A percentile compares a stretch with the other conserved stretches of the same genome.
Conservation (phyloP, 129 eudicot genomes). For the Helianthus annuus region DNA sequence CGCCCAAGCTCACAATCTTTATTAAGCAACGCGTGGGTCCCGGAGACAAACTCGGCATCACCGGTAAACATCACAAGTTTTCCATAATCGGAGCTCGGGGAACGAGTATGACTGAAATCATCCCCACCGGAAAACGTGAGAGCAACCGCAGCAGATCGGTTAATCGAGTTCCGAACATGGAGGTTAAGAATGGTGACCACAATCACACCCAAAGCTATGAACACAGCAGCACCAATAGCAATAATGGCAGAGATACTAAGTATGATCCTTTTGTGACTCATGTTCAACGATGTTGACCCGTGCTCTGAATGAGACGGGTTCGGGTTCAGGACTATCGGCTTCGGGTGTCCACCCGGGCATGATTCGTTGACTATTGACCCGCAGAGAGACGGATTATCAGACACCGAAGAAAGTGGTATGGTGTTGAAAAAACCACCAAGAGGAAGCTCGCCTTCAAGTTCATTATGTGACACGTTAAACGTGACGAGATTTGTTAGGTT, state of each 20-base stretch:
- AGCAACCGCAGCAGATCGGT: conserved; percentile 55
- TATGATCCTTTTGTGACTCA: conserved; percentile 66
- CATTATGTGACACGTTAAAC: conserved; percentile 79
- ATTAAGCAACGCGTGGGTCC: conserved; percentile 74
- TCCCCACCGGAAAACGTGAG: conserved; percentile 60
- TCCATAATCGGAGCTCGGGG: conserved; percentile 73
- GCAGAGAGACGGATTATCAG: conserved; percentile 75
- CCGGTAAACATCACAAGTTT: conserved; percentile 91
- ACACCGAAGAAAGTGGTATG: conserved; percentile 73
- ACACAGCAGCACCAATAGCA: conserved; percentile 91
- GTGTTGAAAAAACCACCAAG: conserved; percentile 88
- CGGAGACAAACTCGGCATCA: conserved; percentile 71
- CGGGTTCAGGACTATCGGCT: conserved; percentile 92
- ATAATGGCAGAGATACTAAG: conserved; percentile 84
- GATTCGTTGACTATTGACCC: conserved; percentile 83
- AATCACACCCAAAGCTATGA: conserved; percentile 85
- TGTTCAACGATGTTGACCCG: conserved; percentile 44
- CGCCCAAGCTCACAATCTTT: conserved; percentile 87
- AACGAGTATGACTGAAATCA: conserved; percentile 70
- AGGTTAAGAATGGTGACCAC: conserved; percentile 70
- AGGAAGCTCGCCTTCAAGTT: conserved; percentile 90
- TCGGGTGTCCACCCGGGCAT: conserved; percentile 89
- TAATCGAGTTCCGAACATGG: conserved; percentile 56
- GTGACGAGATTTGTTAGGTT: conserved; percentile 67
- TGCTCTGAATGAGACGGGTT: conserved; percentile 67